Evolutionary conservation across 2,329 filamentous ascomycete genomes (phyloP).

Genomic region (Trichoderma pleuroti): DNA sequence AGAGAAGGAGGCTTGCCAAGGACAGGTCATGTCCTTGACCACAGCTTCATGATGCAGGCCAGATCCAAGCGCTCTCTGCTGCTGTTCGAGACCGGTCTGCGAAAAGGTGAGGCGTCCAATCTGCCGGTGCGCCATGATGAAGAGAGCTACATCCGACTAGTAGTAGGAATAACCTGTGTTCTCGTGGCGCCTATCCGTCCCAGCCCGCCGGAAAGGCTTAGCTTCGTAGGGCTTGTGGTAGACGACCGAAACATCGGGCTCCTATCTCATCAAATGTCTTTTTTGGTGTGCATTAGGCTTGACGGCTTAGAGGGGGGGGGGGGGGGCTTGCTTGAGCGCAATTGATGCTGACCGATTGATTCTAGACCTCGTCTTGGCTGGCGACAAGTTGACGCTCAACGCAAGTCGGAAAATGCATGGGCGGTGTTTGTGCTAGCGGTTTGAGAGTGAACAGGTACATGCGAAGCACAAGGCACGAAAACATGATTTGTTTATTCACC

Average conservation of each 20-base stretch:
- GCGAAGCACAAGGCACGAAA: not conserved
- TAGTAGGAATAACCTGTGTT: not conserved
- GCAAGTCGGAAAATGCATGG: not conserved
- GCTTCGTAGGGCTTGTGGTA: slow-evolving; percentile 13
- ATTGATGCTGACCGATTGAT: not conserved
- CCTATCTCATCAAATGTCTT: not conserved
- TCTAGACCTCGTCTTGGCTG: not conserved
- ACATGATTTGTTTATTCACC: not conserved
- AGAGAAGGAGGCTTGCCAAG: not conserved
- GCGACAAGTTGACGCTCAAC: not conserved
- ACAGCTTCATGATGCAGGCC: not conserved
- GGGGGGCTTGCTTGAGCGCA: not conserved
- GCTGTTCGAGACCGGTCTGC: slow-evolving; percentile 9
- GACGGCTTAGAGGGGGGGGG: not conserved
- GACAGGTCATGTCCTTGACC: not conserved
- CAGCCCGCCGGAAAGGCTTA: slow-evolving; percentile 12
- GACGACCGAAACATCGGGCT: not conserved
- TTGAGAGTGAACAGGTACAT: not conserved
- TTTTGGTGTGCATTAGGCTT: slow-evolving; percentile 3
- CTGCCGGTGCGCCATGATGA: not conserved
- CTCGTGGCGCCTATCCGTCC: slow-evolving; percentile 6
- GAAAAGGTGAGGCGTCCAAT: not conserved
- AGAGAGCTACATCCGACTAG: not conserved
- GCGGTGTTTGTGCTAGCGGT: not conserved
- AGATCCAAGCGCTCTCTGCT: not conserved